Base-by-base conservation (phyloP, 305 asterid genomes). In the Fraxinus albicans region DNA sequence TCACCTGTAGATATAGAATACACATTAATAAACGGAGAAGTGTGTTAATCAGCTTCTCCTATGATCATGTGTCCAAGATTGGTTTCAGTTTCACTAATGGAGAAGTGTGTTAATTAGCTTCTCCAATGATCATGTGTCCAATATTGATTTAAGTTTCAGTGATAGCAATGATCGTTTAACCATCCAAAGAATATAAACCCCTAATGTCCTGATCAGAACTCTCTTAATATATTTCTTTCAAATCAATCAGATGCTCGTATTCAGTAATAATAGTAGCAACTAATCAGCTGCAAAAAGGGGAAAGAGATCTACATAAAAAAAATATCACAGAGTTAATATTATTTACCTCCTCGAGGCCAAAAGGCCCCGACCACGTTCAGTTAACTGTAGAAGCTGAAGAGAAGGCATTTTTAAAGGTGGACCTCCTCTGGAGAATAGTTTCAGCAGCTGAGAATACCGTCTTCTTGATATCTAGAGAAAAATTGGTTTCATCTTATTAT, bases 371-470 rank as follows among this genome's bases (percentile, higher is more conserved):
- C 99, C 98, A 88, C 88, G 98, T 85, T 94, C 97, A 69, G 98
- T 96, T 89, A 96, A 88, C 92, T 92, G 97, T 87, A 96, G 89
- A 88, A 96, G 98, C 92, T 96, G 99, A 89, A 93, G 99, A 77
- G 99, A 94, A 82, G 96, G 94, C 99, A 96, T 96, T 73, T 81
- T 85, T 76, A 78, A 65, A 83, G 86, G 88, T 81, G 83, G 53
- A 84, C 81, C 89, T 89, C 83, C 85, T 80, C 88, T 81, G 77
- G 80, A 84, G 80, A 89, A 83, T 79, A 84, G 77, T 82, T 77
- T 81, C 77, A 86, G 84, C 82, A 83, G 89, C 88, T 77, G 58
- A n/a, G 80, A 74, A 84, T 27, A 67, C 84, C 70, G 83, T 86
- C 85, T 82, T 79, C 84, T 80, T 80, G 88, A 80, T 80, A 50